Base-by-base conservation (phyloP, 2,329 filamentous ascomycete genomes). In the Aaosphaeria pasadenensis region DNA sequence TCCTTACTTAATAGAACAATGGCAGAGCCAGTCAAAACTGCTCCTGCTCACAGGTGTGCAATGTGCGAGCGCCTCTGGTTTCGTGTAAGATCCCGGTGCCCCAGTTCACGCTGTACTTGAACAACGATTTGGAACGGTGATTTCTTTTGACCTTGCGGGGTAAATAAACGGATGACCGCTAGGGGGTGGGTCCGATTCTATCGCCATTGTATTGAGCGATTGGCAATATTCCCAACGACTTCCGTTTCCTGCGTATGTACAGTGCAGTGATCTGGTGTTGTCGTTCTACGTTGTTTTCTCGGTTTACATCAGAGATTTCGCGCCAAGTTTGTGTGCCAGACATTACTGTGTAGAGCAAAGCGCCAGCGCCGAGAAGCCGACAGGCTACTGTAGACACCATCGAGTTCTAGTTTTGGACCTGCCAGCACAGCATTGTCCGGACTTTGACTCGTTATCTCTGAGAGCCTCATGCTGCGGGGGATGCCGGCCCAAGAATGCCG, bases 21-120 rank as follows among this genome's bases (percentile, higher is more conserved):
- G 36, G 49, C 52, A 49, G 43, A 43, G 45, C 53, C 53, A 52
- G 54, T 62, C 61, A 64, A 52, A 56, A 61, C 17, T 24, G 17
- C 17, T 24, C 17, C 17, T 24, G 17, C 17, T 24, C 17, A 24
- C 17, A 24, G 58, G 31, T 44, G 17, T 24, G 17, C 17, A 24
- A 24, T 24, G 17, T 24, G 17, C 17, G 33, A 4, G 7, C 9
- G 9, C 33, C 33, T 36, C n/a, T 36, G 2, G 33, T 36, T 36
- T 36, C 33, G 33, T n/a, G 33, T n/a, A 36, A n/a, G 33, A n/a
- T 9, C 33, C 33, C 33, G 7, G n/a, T 36, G 39, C 39, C 24
- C 9, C 39, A 36, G 33, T 40, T n/a, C 7, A 7, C 39, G 17
- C 7, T 24, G 39, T 40, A 17, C 39, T 17, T 40, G 33, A 36